Evolutionary conservation across 78 protist genomes (phyloP).

Genomic region (Speleostelium caveatum): DNA sequence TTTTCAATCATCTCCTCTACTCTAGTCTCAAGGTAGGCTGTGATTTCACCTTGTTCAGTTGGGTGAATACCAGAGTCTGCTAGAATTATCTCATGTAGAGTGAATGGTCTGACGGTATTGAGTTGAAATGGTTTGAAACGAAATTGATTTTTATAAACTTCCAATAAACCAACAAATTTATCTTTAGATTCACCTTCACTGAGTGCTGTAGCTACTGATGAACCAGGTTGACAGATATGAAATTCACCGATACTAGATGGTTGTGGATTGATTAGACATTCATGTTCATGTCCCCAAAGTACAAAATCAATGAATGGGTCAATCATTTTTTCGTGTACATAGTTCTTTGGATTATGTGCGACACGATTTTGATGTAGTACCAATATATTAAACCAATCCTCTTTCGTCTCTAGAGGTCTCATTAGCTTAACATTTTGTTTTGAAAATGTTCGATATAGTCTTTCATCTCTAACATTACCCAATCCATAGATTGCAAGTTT

Average conservation of each 20-base stretch:
- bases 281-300: constrained; percentile 99
- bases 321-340: constrained; percentile 90
- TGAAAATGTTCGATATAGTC: constrained; percentile 91
- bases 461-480: constrained; percentile 97
- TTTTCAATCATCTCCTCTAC: constrained; percentile 14
- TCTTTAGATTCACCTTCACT: constrained; percentile 89
- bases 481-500: constrained; percentile 97
- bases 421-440: constrained; percentile 70
- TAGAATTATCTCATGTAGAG: constrained; percentile 59
- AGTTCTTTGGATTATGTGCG: constrained; percentile 81
- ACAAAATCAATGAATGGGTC: constrained; percentile 92
- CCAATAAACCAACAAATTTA: constrained; percentile 90
- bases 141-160: constrained; percentile 69
- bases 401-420: constrained; percentile 86
- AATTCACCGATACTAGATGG: constrained; percentile 21
- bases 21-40: constrained; percentile 28
- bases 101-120: constrained; percentile 88
- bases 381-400: constrained; percentile 95
- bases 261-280: constrained; percentile 86
- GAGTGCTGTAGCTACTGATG: constrained; percentile 93
- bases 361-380: constrained; percentile 97
- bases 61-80: constrained; percentile 46
- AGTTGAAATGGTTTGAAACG: constrained; percentile 62
- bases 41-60: constrained; percentile 44
- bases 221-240: constrained; percentile 96